A percentile compares a stretch with the other conserved stretches of the same genome.
Conservation (phyloP, 2,329 filamentous ascomycete genomes). For the Aspergillus fischeri region DNA sequence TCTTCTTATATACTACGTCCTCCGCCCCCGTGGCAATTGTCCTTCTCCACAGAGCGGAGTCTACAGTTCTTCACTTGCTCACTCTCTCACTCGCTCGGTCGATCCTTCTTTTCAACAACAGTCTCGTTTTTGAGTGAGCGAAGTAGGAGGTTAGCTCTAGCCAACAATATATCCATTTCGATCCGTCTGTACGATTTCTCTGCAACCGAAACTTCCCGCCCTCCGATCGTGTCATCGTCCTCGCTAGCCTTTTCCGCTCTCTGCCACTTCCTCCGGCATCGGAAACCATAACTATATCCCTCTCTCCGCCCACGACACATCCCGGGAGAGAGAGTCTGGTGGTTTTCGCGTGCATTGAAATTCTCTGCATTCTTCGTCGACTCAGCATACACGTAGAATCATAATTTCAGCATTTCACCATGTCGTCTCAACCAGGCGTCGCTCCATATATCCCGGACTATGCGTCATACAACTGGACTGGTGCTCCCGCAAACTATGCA, state of each 20-base stretch:
- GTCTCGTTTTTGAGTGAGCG: slow-evolving; percentile 1
- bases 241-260: not conserved
- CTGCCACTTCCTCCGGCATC: not conserved
- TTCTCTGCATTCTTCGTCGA: not conserved
- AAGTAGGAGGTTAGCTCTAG: not conserved
- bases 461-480: slow-evolving; percentile 48
- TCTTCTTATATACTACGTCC: slow-evolving; percentile 13
- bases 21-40: slow-evolving; percentile 16
- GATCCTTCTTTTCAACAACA: slow-evolving; percentile 1
- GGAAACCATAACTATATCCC: not conserved
- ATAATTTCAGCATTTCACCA: slow-evolving; percentile 10
- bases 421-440: slow-evolving; percentile 18
- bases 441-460: slow-evolving; percentile 38
- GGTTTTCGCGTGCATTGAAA: not conserved
- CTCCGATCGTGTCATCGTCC: not conserved
- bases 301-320: not conserved
- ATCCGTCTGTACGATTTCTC: not conserved
- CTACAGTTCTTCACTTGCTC: slow-evolving; percentile 7
- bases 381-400: not conserved
- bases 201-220: not conserved
- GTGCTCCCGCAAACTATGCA: slow-evolving; percentile 41
- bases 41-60: slow-evolving; percentile 25
- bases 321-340: not conserved
- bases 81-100: not conserved
- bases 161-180: not conserved